phyloP scores from a whole-genome alignment of 805 yeast genomes.

The Wickerhamiella brachini region DNA sequence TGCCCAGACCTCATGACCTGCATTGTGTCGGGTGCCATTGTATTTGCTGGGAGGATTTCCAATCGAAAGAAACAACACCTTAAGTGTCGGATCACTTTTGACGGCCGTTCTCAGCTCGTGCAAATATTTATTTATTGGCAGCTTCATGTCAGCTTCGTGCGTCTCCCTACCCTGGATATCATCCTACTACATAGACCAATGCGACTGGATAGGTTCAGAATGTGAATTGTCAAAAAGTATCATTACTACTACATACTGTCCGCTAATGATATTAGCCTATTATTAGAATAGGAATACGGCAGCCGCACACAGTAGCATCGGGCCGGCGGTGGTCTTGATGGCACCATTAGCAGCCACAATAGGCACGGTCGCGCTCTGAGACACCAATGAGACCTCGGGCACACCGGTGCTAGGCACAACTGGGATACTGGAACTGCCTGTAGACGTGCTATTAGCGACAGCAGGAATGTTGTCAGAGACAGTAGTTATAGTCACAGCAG shows the following conservation, averaged over 20 bases:
- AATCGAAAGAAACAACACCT: conserved; percentile 29
- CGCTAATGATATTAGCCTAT: neutral
- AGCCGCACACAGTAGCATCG: neutral
- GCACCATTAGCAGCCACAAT: neutral
- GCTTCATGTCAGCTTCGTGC: conserved; percentile 1
- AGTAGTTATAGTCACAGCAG: too few relatives aligned
- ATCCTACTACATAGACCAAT: too few relatives aligned
- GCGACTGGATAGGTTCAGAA: too few relatives aligned
- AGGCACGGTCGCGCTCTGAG: neutral
- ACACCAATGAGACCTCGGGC: neutral
- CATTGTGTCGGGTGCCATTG: conserved; percentile 58
- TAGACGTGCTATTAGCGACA: neutral
- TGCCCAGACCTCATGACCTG: conserved; percentile 49
- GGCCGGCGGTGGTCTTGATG: neutral
- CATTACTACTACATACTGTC: neutral
- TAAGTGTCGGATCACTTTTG: conserved; percentile 5
- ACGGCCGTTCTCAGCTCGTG: conserved; percentile 8
- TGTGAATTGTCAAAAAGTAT: too few relatives aligned
- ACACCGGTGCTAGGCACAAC: neutral
- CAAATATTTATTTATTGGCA: conserved; percentile 16
- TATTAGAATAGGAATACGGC: neutral
- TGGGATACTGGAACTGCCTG: neutral
- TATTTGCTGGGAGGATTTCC: conserved; percentile 68
- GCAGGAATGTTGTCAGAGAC: neutral
- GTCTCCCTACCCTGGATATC: neutral